Base-by-base conservation (phyloP, 257 asterid genomes). In the Solanum bulbocastanum region DNA sequence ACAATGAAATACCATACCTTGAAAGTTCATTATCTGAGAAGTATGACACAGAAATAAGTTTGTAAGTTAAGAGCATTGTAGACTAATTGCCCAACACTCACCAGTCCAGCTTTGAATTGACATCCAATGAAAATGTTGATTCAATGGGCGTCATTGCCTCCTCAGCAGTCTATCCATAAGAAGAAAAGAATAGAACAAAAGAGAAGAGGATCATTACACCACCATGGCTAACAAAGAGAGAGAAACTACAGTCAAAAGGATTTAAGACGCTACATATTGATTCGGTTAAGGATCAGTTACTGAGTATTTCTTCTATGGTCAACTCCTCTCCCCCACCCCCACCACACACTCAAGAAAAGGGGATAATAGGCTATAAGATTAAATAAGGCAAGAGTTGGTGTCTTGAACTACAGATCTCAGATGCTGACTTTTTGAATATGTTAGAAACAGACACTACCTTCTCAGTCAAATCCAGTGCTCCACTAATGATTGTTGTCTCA, bases 131-230 rank as follows among this genome's bases (percentile, higher is more conserved):
- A 92, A 97, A 97, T 56, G 99, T 97, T 72, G 99, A 97, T 93
- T 97, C 99, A 78, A 97, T 96, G 69, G 99, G 99, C 4, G 99
- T 97, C 99, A 97, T 96, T 89, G 99, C 99, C 90, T 94, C 99
- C 93, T 96, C 99, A 88, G 99, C 99, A 87, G 98, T 96, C 99
- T 97, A 92, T 89, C 87, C 35, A 88, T 87, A 91, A 89, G 82
- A 73, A 83, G 18, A 88, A 90, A 74, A 23, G 84, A 66, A 85
- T 69, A 36, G 40, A 83, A 74, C 6, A 83, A 68, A 89, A 72
- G 65, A 16, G 62, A 73, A 72, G 69, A 60, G 32, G 56, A 74
- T 46, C 69, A 82, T 30, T 30, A 32, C 44, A 82, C 44, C 85
- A 46, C 18, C 12, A 37, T 81, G 69, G 42, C 44, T 81, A 49